Conservation (phyloP, 306 rosid genomes). For the Ceratonia siliqua region DNA sequence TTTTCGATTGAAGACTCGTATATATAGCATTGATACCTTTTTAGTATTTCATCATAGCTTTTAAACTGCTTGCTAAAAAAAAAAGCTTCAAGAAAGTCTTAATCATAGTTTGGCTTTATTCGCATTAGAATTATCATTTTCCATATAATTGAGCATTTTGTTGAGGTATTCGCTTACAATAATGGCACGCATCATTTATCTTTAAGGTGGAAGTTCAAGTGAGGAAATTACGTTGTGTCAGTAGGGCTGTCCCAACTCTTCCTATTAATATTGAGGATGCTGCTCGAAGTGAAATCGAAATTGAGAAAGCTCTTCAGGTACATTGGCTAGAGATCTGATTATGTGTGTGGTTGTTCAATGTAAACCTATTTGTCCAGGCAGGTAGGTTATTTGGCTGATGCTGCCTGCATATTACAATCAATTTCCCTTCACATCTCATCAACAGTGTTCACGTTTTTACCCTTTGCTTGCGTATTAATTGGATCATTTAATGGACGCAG, state of each 20-base stretch:
- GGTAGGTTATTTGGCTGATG: not conserved
- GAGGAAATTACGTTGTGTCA: constrained; percentile 65
- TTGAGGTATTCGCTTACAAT: not conserved
- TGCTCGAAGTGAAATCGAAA: constrained; percentile 78
- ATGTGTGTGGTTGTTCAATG: not conserved
- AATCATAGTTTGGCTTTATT: not conserved
- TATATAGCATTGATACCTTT: not conserved
- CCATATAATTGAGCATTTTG: not conserved
- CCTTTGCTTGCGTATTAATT: not conserved
- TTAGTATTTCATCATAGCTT: too few relatives aligned
- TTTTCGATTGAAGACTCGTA: not conserved
- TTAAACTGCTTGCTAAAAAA: not conserved
- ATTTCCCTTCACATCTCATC: not conserved
- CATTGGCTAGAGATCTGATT: not conserved
- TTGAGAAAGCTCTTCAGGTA: constrained; percentile 76
- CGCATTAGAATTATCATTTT: not conserved
- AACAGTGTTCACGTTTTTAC: not conserved
- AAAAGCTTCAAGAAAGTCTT: not conserved
- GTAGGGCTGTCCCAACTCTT: constrained; percentile 66
- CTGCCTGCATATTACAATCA: not conserved
- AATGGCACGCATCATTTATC: not conserved
- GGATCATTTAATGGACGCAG: constrained; percentile 34
- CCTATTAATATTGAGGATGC: constrained; percentile 90
- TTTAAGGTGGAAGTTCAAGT: constrained; percentile 87
- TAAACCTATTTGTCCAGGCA: not conserved